Evolutionary conservation across 2,329 filamentous ascomycete genomes (phyloP).

Genomic region (Graphilbum ipis-grandicollis): DNA sequence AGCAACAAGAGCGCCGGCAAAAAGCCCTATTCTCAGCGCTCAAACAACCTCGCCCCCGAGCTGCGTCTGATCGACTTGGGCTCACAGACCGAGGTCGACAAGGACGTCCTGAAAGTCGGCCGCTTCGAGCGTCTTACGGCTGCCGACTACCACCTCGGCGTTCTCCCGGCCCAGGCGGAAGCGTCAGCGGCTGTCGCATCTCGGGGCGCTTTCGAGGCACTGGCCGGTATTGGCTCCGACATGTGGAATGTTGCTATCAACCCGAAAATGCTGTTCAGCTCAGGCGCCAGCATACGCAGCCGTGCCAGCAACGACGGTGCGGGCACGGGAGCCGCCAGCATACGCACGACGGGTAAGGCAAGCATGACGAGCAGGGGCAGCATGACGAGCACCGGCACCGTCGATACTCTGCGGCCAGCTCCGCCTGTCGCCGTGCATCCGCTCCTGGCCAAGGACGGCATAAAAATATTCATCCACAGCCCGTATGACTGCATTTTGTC

Average conservation of each 20-base stretch:
- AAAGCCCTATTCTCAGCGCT: too few species aligned
- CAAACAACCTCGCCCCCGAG: constrained; percentile 73
- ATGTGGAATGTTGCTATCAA: constrained; percentile 88
- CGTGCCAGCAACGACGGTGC: constrained; percentile 40
- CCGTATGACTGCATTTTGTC: constrained; percentile 94
- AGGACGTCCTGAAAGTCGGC: constrained; percentile 70
- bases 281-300: constrained; percentile 59
- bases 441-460: constrained; percentile 35
- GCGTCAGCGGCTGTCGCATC: constrained; percentile 46
- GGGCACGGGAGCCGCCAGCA: constrained; percentile 24
- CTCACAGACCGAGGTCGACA: constrained; percentile 74
- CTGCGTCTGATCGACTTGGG: constrained; percentile 78
- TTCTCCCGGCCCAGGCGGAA: constrained; percentile 57
- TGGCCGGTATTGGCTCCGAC: constrained; percentile 55
- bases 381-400: too few species aligned
- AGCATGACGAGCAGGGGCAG: constrained; percentile 15
- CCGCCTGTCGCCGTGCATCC: too few species aligned
- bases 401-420: constrained; percentile 13
- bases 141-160: constrained; percentile 78
- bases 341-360: constrained; percentile 22
- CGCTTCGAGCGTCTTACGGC: constrained; percentile 74
- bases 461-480: constrained; percentile 82
- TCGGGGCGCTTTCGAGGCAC: constrained; percentile 57
- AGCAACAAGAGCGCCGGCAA: too few species aligned
- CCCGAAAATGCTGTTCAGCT: constrained; percentile 73